Conservation (phyloP, 257 asterid species). For the Solanum pimpinellifolium region DNA sequence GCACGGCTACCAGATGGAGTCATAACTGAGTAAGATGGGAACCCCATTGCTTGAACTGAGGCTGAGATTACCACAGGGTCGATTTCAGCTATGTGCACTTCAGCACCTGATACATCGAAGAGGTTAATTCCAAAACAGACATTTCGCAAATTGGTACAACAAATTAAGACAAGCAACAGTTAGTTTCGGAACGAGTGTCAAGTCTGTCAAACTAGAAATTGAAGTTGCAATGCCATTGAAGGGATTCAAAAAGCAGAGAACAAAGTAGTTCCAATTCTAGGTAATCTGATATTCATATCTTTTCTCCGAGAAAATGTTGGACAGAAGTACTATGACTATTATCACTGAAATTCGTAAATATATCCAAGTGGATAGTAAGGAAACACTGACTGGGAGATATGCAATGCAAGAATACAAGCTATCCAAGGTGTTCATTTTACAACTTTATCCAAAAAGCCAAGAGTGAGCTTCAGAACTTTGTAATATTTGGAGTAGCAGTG, state of each 20-base stretch:
- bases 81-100: conserved; percentile 62
- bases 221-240: not conserved
- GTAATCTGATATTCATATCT: not conserved
- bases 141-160: not conserved
- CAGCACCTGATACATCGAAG: conserved; percentile 40
- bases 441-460: not conserved
- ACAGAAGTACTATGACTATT: not conserved
- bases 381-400: not conserved
- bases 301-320: not conserved
- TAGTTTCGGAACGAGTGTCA: not conserved
- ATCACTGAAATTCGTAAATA: not conserved
- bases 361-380: not conserved
- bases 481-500: not conserved
- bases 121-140: not conserved
- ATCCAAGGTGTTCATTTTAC: not conserved
- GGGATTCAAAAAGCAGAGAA: not conserved
- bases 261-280: not conserved
- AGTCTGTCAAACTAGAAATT: not conserved
- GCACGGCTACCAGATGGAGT: conserved; percentile 39
- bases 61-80: conserved; percentile 84
- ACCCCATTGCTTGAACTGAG: conserved; percentile 78
- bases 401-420: not conserved
- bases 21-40: conserved; percentile 61
- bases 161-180: not conserved
- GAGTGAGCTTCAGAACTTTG: not conserved